A percentile compares a stretch with the other conserved stretches of the same genome.
Evolutionary conservation across 805 yeast genomes (phyloP).

Genomic region (Schizosaccharomyces osmophilus): DNA sequence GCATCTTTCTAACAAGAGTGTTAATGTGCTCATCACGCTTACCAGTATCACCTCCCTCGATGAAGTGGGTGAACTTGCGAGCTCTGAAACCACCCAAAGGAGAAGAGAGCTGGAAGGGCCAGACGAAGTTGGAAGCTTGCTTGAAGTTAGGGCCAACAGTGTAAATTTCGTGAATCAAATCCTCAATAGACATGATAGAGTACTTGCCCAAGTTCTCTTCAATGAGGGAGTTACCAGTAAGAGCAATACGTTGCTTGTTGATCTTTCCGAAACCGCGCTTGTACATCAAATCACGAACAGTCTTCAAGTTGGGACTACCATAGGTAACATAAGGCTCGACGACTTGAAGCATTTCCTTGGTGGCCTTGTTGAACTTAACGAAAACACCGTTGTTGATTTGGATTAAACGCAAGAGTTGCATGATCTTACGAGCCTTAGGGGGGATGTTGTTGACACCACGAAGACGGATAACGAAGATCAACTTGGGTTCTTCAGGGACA

Average conservation of each 20-base stretch:
- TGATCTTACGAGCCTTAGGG: slow-evolving; percentile 63
- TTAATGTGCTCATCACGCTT: slow-evolving; percentile 61
- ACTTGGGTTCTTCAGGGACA: slow-evolving; percentile 50
- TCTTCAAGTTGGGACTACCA: slow-evolving; percentile 56
- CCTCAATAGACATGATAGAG: slow-evolving; percentile 55
- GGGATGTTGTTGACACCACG: slow-evolving; percentile 61
- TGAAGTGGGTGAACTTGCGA: slow-evolving; percentile 54
- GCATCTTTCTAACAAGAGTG: slow-evolving; percentile 44
- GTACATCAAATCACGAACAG: slow-evolving; percentile 52
- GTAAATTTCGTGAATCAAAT: slow-evolving; percentile 58
- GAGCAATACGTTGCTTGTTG: slow-evolving; percentile 52
- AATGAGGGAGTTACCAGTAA: slow-evolving; percentile 44
- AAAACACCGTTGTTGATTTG: slow-evolving; percentile 64
- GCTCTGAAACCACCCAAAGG: slow-evolving; percentile 69
- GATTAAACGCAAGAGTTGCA: slow-evolving; percentile 52
- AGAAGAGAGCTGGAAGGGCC: slow-evolving; percentile 68
- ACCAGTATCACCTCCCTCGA: slow-evolving; percentile 71
- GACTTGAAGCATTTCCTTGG: slow-evolving; percentile 48
- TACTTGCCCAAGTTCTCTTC: slow-evolving; percentile 49
- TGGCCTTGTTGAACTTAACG: slow-evolving; percentile 58
- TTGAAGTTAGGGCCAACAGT: slow-evolving; percentile 69
- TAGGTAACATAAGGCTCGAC: slow-evolving; percentile 63
- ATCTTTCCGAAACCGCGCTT: slow-evolving; percentile 71
- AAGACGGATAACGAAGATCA: slow-evolving; percentile 48
- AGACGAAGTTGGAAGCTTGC: slow-evolving; percentile 64